Evolutionary conservation across 768 basidiomycete genomes (phyloP).

Genomic region (Suillus paluster): DNA sequence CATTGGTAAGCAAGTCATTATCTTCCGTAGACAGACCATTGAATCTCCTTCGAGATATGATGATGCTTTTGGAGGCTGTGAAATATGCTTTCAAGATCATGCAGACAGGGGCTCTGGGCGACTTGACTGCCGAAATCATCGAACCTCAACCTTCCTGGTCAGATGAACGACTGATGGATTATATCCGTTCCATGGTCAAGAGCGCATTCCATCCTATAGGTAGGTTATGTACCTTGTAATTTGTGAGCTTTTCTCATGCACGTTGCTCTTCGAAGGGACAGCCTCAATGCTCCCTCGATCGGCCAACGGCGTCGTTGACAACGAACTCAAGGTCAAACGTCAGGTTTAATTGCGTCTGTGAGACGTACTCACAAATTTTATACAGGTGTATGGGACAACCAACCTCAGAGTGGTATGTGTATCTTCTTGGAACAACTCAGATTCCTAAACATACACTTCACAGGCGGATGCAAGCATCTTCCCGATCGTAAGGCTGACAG

Average conservation of each 20-base stretch:
- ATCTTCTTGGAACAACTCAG: neutral
- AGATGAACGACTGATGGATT: slow-evolving; percentile 18
- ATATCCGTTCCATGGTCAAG: slow-evolving; percentile 13
- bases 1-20: slow-evolving; percentile 9
- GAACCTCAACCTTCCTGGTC: slow-evolving; percentile 21
- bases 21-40: neutral
- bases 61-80: slow-evolving; percentile 20
- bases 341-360: neutral
- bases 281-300: slow-evolving; percentile 24
- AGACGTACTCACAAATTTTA: neutral
- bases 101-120: slow-evolving; percentile 20
- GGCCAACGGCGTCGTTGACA: slow-evolving; percentile 18
- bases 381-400: slow-evolving; percentile 19
- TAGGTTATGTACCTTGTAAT: neutral
- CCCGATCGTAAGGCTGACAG: slow-evolving; percentile 15
- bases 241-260: neutral
- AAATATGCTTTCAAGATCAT: slow-evolving; percentile 17
- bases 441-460: neutral
- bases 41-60: slow-evolving; percentile 13
- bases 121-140: slow-evolving; percentile 15
- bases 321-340: slow-evolving; percentile 16
- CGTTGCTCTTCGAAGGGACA: slow-evolving; percentile 10
- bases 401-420: slow-evolving; percentile 18
- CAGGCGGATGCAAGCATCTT: slow-evolving; percentile 24
- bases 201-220: slow-evolving; percentile 19